Evolutionary conservation across 108 stramenopile genomes (phyloP).

Genomic region (Skeletonema menzelii): DNA sequence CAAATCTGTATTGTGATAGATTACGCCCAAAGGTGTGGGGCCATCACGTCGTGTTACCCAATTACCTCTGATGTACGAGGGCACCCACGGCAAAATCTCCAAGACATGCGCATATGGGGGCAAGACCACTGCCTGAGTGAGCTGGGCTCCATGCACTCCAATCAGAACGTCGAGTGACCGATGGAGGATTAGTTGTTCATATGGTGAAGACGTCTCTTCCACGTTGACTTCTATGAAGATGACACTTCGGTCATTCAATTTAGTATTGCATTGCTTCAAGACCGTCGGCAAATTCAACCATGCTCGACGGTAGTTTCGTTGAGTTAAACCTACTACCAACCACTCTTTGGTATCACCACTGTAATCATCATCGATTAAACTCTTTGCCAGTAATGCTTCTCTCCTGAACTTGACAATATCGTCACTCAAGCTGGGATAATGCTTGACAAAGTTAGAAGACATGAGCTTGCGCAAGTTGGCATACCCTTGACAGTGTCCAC

Average conservation of each 20-base stretch:
- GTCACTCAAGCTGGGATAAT: conserved; percentile 20
- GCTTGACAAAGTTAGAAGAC: conserved; percentile 26
- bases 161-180: conserved; percentile 57
- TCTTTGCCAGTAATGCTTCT: conserved; percentile 5
- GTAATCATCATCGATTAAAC: conserved; percentile 14
- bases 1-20: conserved; percentile 56
- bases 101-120: conserved; percentile 45
- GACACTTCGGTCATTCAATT: conserved; percentile 19
- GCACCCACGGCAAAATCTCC: conserved; percentile 56
- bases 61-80: conserved; percentile 38
- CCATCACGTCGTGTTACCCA: conserved; percentile 35
- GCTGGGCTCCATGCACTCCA: conserved; percentile 18
- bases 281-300: conserved; percentile 32
- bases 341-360: conserved; percentile 29
- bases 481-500: conserved; percentile 25
- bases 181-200: conserved; percentile 53
- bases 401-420: conserved; percentile 17
- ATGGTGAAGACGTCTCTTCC: conserved; percentile 36
- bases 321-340: conserved; percentile 26
- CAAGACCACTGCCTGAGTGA: conserved; percentile 56
- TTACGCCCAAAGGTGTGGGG: conserved; percentile 54
- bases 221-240: conserved; percentile 56
- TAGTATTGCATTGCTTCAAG: conserved; percentile 32
- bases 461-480: conserved; percentile 17
- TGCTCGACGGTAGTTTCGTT: conserved; percentile 17